These are phyloP conservation scores for Apiotrichum gracile DNA, from an alignment of 1,284 basidiomycete species.

Conservation along the genomic window DNA sequence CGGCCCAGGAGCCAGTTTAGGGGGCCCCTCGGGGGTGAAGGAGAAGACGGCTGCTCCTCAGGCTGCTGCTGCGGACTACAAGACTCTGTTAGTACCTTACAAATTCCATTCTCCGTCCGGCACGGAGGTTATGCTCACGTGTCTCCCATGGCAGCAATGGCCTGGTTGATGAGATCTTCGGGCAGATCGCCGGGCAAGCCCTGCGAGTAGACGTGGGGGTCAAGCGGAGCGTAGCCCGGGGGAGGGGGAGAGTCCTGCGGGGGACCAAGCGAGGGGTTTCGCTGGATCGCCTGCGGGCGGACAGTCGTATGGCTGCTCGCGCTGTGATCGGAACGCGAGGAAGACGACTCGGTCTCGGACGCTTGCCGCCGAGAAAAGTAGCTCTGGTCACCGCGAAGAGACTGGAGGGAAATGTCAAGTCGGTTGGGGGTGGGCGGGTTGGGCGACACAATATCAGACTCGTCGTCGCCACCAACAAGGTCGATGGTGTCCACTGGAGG, in stretches of 20 bases:
- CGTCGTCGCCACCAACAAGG: conserved; percentile 24
- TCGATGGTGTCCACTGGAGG: conserved; percentile 23
- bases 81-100: neutral
- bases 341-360: neutral
- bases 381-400: conserved; percentile 27
- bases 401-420: conserved; percentile 52
- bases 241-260: conserved; percentile 31
- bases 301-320: neutral
- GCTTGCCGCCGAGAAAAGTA: conserved; percentile 32
- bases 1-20: neutral
- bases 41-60: neutral
- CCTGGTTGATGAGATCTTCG: conserved; percentile 46
- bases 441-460: conserved; percentile 23
- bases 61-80: neutral
- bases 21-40: neutral
- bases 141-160: conserved; percentile 43
- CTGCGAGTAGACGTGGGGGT: conserved; percentile 45
- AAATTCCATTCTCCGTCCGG: too few species aligned
- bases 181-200: conserved; percentile 47
- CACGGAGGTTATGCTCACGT: conserved; percentile 6
- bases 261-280: conserved; percentile 13
- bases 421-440: conserved; percentile 55
- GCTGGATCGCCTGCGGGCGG: conserved; percentile 2
- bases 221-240: conserved; percentile 47
- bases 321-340: neutral